Conservation (phyloP, 169 alveolate species). For the Cryptosporidium canis region DNA sequence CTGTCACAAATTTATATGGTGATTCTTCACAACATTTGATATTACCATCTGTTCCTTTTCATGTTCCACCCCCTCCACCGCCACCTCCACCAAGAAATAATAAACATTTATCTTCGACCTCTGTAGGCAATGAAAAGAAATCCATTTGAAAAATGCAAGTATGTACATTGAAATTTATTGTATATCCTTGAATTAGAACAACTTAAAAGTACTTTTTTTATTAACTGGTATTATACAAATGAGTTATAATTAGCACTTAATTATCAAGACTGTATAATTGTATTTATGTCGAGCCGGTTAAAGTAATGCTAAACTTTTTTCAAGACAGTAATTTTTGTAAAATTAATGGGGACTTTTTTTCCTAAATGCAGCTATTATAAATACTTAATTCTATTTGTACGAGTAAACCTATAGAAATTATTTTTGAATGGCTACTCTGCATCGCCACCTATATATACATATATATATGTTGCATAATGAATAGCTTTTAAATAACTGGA, state of each 20-base stretch:
- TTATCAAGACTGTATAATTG: background rate
- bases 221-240: no score
- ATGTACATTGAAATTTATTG: background rate
- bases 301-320: background rate
- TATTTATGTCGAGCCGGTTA: background rate
- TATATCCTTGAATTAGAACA: background rate
- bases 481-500: background rate
- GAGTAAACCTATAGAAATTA: background rate
- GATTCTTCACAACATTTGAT: background rate
- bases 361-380: background rate
- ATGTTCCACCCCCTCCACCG: conserved; percentile 27
- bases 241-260: no score
- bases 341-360: background rate
- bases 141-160: background rate
- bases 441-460: background rate
- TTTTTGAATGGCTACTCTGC: background rate
- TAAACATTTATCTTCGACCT: background rate
- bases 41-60: conserved; percentile 8
- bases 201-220: no score
- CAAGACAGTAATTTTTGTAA: background rate
- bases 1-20: background rate
- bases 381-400: background rate
- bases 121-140: background rate
- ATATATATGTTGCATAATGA: no score
- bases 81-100: conserved; percentile 42